These are phyloP conservation scores for Cystobasidiopsis lactophilus DNA, from an alignment of 768 basidiomycete genomes.

Conservation along the genomic window DNA sequence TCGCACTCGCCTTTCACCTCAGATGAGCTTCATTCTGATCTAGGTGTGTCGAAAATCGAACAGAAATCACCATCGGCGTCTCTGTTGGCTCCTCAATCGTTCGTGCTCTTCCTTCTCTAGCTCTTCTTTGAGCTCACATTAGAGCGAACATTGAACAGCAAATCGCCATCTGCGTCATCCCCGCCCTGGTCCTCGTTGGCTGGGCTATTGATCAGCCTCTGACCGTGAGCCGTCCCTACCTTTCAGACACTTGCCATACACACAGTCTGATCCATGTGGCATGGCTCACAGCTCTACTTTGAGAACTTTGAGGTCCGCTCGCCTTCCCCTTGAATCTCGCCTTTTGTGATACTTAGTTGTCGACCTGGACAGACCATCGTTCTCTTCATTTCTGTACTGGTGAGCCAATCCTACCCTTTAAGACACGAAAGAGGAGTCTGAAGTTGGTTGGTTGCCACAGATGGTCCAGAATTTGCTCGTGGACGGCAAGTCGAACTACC, in stretches of 20 bases:
- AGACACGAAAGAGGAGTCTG: too few relatives aligned
- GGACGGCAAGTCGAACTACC: slow-evolving; percentile 74
- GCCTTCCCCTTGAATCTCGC: too few relatives aligned
- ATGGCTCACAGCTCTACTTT: slow-evolving; percentile 65
- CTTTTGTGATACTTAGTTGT: too few relatives aligned
- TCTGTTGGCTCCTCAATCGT: slow-evolving; percentile 23
- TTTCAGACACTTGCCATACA: too few relatives aligned
- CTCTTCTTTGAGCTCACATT: too few relatives aligned
- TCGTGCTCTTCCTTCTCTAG: too few relatives aligned
- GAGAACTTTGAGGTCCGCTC: slow-evolving; percentile 37
- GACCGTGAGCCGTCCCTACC: slow-evolving; percentile 12
- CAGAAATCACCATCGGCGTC: slow-evolving; percentile 17
- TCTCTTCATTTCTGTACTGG: slow-evolving; percentile 66
- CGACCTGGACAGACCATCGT: slow-evolving; percentile 39
- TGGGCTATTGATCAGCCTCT: slow-evolving; percentile 38
- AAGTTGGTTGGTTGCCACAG: not conserved
- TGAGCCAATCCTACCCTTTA: slow-evolving; percentile 80
- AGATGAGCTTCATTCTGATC: slow-evolving; percentile 37
- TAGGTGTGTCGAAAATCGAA: too few relatives aligned
- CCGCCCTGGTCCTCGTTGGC: slow-evolving; percentile 64
- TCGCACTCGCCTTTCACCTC: slow-evolving; percentile 38
- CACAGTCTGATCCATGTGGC: too few relatives aligned
- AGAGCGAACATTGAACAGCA: slow-evolving; percentile 20
- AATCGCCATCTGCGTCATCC: slow-evolving; percentile 32
- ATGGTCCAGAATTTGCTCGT: not conserved